Base-by-base conservation (phyloP, 192 early-diverging fungal species). In the Allomyces javanicus region DNA sequence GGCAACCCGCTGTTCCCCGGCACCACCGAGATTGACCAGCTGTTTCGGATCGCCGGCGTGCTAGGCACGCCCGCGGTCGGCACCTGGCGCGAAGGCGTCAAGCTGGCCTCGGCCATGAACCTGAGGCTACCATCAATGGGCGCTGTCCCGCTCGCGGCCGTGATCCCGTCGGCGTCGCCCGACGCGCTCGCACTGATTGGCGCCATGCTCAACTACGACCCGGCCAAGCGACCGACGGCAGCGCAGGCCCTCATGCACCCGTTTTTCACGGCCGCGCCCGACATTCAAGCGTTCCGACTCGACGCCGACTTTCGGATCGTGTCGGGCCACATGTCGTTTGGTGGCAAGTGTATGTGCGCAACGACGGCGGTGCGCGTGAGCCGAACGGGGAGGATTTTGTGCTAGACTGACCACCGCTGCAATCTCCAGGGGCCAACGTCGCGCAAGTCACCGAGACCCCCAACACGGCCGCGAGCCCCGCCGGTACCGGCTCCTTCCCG, bases 1-100 rank as follows among this genome's bases (percentile, higher is more conserved):
- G 77, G 94, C 22, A 82, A 82, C 3, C 94, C 96, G 23, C 72
- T 99, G 65, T 99, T 99, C 70, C 96, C 96, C 0, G 96, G 96
- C 5, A 78, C 76, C 26, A 88, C 86, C 45, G 94, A 99, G 76
- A 81, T 97, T 61, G 96, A 99, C 74, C 89, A 99, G 73, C 71
- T 98, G 22, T 86, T 76, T 63, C 81, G 88, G 66, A 94, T 98
- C 40, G 90, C 88, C 63, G 74, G 79, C 24, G 76, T 96, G 10
- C 77, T 90, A 17, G 95, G 95, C 11, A 83, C 78, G 23, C 95
- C 94, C 1, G 24, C 65, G 23, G 58, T 68, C 75, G 25, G 65
- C 70, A 23, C 68, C 64, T 2, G 70, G 50, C 50, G 50, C 50
- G 50, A 58, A 3, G 63, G 55, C 9, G 14, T 25, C 6, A 2